Base-by-base conservation (phyloP, 192 early-diverging fungal species). In the Diversispora epigaea region DNA sequence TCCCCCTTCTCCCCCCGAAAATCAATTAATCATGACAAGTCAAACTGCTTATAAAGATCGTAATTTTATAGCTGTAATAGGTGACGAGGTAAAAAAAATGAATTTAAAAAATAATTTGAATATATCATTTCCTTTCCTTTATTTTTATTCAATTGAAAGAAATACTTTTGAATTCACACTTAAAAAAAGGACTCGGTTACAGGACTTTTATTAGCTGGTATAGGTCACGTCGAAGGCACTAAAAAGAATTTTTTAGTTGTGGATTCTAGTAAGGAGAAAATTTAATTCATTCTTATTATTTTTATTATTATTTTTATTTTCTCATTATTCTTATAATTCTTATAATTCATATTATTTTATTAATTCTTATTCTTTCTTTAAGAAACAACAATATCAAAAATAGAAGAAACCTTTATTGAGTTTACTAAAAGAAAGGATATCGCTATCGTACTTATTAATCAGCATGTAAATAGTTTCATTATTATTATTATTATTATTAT, bases 381-480 rank as follows among this genome's bases (percentile, higher is more conserved):
- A 92, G 90, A 94, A 81, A 93, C 93, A 6, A 86, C 91, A 15
- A 78, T 92, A 73, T 78, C 84, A 22, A 78, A 86, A 41, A 87
- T 95, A 50, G 93, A 94, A 76, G 88, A 90, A 76, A 77, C 86
- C n/a, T 98, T 99, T 79, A 76, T 84, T 44, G 91, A 94, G 73
- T 96, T 96, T 76, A 93, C 91, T n/a, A 85, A 87, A 77, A 86
- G 96, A 61, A 95, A 94, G 79, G 98, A 99, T 75, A 95, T 99
- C 84, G 98, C 95, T 52, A 98, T 99, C 77, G 92, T 99, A 64
- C 77, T 99, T 66, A 96, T 99, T 71, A 99, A 94, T 81, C 98
- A 99, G 81, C 92, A 95, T 83, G 94, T 95, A 80, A 75, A 85
- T 32, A 41, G 10, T 12, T 22, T 32, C 15, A 4, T 21, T 4